phyloP scores from a whole-genome alignment of 1,284 basidiomycete species.

The Leccinum angustisporum region DNA sequence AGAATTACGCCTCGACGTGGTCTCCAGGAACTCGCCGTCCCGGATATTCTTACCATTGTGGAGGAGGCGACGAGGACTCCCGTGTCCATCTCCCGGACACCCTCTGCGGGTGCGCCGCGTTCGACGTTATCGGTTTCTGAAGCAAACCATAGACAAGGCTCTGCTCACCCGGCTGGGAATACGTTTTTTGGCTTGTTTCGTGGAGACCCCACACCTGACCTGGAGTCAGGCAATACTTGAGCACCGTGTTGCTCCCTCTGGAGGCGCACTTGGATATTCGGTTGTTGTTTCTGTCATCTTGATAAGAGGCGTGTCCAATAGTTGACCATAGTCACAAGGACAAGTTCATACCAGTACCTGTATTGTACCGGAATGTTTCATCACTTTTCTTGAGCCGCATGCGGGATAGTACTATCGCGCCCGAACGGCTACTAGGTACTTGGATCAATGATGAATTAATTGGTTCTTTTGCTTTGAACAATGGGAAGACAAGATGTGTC shows the following conservation, averaged over 20 bases:
- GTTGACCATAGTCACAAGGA: neutral
- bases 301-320: neutral
- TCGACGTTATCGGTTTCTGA: neutral
- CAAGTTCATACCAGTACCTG: neutral
- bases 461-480: neutral
- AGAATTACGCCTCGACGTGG: neutral
- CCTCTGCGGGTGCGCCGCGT: neutral
- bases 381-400: neutral
- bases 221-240: neutral
- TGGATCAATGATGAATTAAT: neutral
- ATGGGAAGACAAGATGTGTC: neutral
- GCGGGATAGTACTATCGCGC: neutral
- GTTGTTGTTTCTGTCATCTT: neutral
- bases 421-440: neutral
- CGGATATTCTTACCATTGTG: slow-evolving; percentile 11
- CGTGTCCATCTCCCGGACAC: neutral
- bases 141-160: slow-evolving; percentile 9
- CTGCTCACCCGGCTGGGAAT: neutral
- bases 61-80: slow-evolving; percentile 8
- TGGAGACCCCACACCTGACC: neutral
- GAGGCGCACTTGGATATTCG: neutral
- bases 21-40: neutral
- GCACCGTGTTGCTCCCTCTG: neutral
- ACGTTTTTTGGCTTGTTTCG: slow-evolving; percentile 3
- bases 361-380: neutral